These are phyloP conservation scores for Tetrapisispora iriomotensis DNA, from an alignment of 805 yeast species.

Conservation along the genomic window DNA sequence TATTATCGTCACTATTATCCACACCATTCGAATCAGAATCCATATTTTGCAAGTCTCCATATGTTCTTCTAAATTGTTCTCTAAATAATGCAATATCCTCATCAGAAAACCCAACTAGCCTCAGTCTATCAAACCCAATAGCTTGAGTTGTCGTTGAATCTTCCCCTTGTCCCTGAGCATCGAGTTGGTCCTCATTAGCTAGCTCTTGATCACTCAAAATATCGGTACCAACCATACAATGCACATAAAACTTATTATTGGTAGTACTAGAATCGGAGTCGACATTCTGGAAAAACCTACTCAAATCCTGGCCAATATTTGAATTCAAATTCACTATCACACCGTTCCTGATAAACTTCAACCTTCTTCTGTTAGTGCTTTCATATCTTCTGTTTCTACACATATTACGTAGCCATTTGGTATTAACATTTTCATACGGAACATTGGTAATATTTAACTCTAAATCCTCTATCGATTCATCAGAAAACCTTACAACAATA, in stretches of 20 bases:
- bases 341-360: conserved; percentile 25
- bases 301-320: conserved; percentile 12
- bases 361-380: conserved; percentile 12
- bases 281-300: conserved; percentile 9
- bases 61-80: conserved; percentile 61
- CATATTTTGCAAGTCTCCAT: conserved; percentile 37
- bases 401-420: conserved; percentile 23
- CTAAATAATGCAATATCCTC: conserved; percentile 67
- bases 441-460: conserved; percentile 20
- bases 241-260: conserved; percentile 51
- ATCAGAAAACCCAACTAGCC: conserved; percentile 74
- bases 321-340: conserved; percentile 15
- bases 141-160: conserved; percentile 39
- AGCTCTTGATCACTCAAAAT: conserved; percentile 34
- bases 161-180: conserved; percentile 24
- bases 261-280: background rate
- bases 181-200: conserved; percentile 48
- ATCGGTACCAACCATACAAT: conserved; percentile 64
- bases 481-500: conserved; percentile 23
- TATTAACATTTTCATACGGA: conserved; percentile 12
- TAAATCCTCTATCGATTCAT: conserved; percentile 22
- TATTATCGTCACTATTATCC: conserved; percentile 10
- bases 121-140: conserved; percentile 74
- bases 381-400: conserved; percentile 18
- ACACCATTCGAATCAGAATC: conserved; percentile 7